Conservation (phyloP, 1,284 basidiomycete genomes). For the Melanopsichium pennsylvanicum region DNA sequence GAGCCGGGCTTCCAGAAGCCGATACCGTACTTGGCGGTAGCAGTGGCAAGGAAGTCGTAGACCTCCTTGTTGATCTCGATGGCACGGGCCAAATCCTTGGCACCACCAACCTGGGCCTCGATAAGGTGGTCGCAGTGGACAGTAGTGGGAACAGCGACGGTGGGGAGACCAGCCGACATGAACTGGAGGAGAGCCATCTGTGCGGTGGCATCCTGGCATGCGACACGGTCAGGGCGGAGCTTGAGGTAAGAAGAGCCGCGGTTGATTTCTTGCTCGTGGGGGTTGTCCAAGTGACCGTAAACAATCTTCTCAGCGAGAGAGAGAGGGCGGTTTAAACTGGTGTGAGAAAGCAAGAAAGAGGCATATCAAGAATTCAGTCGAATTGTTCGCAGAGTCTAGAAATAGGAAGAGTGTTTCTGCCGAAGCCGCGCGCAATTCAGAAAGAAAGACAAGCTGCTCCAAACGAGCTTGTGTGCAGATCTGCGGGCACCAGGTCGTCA, state of each 20-base stretch:
- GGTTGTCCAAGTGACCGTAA: constrained; percentile 66
- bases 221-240: constrained; percentile 75
- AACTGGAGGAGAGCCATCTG: constrained; percentile 99
- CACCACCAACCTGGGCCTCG: constrained; percentile 93
- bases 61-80: constrained; percentile 97
- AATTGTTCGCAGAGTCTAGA: not conserved
- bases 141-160: constrained; percentile 87
- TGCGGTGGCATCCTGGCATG: constrained; percentile 99
- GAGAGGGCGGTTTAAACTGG: constrained; percentile 64
- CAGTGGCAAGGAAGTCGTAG: constrained; percentile 98
- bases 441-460: too few species aligned
- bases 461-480: too few species aligned
- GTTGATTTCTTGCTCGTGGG: constrained; percentile 63
- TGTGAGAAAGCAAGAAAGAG: not conserved
- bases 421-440: too few species aligned
- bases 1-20: constrained; percentile 99
- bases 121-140: constrained; percentile 98
- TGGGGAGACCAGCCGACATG: constrained; percentile 91
- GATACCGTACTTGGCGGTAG: constrained; percentile 97
- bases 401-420: not conserved
- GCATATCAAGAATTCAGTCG: constrained; percentile 7
- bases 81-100: constrained; percentile 90
- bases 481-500: too few species aligned
- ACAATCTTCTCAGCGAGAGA: constrained; percentile 65
- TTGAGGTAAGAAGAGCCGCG: constrained; percentile 65